Evolutionary conservation across 192 early-diverging fungal species (phyloP).

Genomic region (Coemansia sp.): DNA sequence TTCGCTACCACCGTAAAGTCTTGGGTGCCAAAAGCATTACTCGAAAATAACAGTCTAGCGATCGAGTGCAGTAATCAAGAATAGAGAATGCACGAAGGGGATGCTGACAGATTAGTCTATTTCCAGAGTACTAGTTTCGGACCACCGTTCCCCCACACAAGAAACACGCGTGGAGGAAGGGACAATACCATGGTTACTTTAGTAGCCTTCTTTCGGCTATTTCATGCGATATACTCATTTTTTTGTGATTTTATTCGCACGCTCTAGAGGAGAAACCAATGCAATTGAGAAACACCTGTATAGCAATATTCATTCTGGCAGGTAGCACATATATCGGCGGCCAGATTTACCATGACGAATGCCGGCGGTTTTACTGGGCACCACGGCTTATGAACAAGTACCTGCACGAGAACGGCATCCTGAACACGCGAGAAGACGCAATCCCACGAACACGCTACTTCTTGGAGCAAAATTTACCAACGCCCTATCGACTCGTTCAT

Average conservation of each 20-base stretch:
- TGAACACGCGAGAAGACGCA: conserved; percentile 40
- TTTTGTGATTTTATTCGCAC: background rate
- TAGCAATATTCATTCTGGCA: background rate
- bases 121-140: background rate
- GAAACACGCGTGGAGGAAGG: background rate
- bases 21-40: background rate
- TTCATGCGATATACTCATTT: background rate
- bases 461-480: conserved; percentile 40
- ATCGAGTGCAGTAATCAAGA: background rate
- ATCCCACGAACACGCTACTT: conserved; percentile 36
- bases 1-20: background rate
- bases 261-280: background rate
- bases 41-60: background rate
- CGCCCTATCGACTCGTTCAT: conserved; percentile 42
- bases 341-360: conserved; percentile 49
- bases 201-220: background rate
- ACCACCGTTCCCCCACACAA: background rate
- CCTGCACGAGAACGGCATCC: conserved; percentile 44
- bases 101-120: background rate
- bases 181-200: background rate
- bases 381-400: conserved; percentile 53
- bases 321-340: conserved; percentile 10
- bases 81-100: background rate
- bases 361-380: conserved; percentile 49
- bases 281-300: background rate